phyloP scores from a whole-genome alignment of 192 early-diverging fungal species.

The Backusella circina region DNA sequence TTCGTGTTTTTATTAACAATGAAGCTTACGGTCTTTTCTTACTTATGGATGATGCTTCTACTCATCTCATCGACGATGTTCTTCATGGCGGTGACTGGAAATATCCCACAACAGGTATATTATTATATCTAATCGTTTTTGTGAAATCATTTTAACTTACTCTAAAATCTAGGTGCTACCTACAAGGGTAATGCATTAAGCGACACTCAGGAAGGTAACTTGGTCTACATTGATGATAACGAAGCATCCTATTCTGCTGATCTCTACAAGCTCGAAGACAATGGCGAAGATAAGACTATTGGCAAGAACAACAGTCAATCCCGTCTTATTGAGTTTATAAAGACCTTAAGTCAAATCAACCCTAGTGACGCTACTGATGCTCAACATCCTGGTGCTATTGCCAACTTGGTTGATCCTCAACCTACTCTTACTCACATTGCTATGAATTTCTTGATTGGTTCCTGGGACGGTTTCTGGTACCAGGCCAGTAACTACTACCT shows the following conservation, averaged over 20 bases:
- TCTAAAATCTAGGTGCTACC: slow-evolving; percentile 5
- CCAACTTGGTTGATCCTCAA: slow-evolving; percentile 14
- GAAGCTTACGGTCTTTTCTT: slow-evolving; percentile 41
- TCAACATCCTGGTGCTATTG: slow-evolving; percentile 10
- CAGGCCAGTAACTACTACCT: slow-evolving; percentile 41
- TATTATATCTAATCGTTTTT: not conserved
- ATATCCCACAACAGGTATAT: slow-evolving; percentile 3
- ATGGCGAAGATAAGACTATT: slow-evolving; percentile 10
- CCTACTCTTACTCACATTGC: slow-evolving; percentile 29
- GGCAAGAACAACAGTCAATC: slow-evolving; percentile 8
- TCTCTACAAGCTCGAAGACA: slow-evolving; percentile 22
- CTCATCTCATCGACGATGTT: slow-evolving; percentile 19
- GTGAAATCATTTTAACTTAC: not conserved
- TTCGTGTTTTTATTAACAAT: slow-evolving; percentile 44
- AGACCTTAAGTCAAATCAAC: not conserved
- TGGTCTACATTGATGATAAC: slow-evolving; percentile 21
- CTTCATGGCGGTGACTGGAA: slow-evolving; percentile 19
- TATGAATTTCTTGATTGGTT: slow-evolving; percentile 36
- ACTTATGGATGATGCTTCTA: slow-evolving; percentile 40
- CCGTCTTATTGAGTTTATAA: slow-evolving; percentile 17
- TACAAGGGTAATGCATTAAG: slow-evolving; percentile 30
- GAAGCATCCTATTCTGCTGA: slow-evolving; percentile 8
- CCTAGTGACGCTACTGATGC: slow-evolving; percentile 17
- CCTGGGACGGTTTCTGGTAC: slow-evolving; percentile 43
- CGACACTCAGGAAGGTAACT: slow-evolving; percentile 16